phyloP scores from a whole-genome alignment of 2,329 filamentous ascomycete species.

The Remersonia thermophila region DNA sequence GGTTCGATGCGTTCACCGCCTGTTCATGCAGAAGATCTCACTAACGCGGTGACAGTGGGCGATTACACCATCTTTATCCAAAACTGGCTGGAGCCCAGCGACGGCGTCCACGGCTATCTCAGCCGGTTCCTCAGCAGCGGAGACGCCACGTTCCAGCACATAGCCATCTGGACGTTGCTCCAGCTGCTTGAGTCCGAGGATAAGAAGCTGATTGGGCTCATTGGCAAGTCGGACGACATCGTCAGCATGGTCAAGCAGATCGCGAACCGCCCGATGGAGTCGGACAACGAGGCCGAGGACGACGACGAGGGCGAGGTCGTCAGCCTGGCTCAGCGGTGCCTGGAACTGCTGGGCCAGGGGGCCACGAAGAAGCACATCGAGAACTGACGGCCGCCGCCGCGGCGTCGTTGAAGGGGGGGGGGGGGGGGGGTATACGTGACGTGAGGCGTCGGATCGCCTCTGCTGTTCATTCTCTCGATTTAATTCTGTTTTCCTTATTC shows the following conservation, averaged over 20 bases:
- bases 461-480: background rate
- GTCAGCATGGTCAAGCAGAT: conserved; percentile 87
- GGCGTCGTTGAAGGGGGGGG: background rate
- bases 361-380: conserved; percentile 73
- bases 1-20: conserved; percentile 39
- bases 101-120: conserved; percentile 91
- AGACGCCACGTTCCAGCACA: conserved; percentile 96
- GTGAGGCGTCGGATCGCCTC: too few relatives aligned
- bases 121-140: conserved; percentile 86
- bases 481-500: conserved; percentile 5
- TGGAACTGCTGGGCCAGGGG: conserved; percentile 71
- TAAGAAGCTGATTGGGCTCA: conserved; percentile 72
- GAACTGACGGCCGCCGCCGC: conserved; percentile 40
- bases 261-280: conserved; percentile 76
- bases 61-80: conserved; percentile 94
- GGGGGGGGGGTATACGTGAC: background rate
- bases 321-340: conserved; percentile 75
- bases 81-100: conserved; percentile 85
- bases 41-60: too few relatives aligned
- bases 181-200: conserved; percentile 95
- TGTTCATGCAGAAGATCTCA: too few relatives aligned
- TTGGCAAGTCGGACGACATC: conserved; percentile 81
- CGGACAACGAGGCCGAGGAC: conserved; percentile 74
- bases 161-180: conserved; percentile 94
- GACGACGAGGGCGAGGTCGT: conserved; percentile 91